Evolutionary conservation across 441 rosid genomes (phyloP).

Genomic region (Metrosideros polymorpha): DNA sequence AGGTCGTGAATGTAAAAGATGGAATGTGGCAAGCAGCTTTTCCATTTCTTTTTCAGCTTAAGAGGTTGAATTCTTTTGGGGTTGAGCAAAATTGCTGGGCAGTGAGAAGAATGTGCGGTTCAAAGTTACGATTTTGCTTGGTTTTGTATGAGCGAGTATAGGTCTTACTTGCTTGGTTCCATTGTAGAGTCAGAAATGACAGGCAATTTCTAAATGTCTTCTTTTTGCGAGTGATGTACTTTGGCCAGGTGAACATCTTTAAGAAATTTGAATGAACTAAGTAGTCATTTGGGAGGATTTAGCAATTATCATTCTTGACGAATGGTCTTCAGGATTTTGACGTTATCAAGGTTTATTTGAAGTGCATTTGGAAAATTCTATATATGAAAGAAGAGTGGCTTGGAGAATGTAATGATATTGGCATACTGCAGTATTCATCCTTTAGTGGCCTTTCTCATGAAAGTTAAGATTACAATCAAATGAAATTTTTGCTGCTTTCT

Average conservation of each 20-base stretch:
- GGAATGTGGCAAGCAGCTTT: not conserved
- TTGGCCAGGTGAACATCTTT: not conserved
- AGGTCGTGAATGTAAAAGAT: not conserved
- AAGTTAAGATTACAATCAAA: not conserved
- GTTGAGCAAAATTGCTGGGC: not conserved
- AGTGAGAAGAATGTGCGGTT: not conserved
- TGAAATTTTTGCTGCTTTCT: not conserved
- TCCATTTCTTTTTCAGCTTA: not conserved
- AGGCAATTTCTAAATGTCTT: not conserved
- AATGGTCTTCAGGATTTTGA: not conserved
- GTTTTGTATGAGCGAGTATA: not conserved
- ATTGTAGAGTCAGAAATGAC: not conserved
- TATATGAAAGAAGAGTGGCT: not conserved
- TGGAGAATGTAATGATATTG: not conserved
- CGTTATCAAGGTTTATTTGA: not conserved
- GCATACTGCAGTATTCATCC: not conserved
- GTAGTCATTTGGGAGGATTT: not conserved
- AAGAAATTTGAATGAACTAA: not conserved
- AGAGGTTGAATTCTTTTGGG: not conserved
- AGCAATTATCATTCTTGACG: not conserved
- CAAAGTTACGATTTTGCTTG: not conserved
- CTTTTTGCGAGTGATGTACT: not conserved
- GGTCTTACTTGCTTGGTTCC: not conserved
- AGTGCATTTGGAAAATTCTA: not conserved
- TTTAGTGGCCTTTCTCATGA: not conserved